A percentile compares a stretch with the other conserved stretches of the same genome.
phyloP scores from a whole-genome alignment of 192 early-diverging fungal species.

The Kappamyces sp. region DNA sequence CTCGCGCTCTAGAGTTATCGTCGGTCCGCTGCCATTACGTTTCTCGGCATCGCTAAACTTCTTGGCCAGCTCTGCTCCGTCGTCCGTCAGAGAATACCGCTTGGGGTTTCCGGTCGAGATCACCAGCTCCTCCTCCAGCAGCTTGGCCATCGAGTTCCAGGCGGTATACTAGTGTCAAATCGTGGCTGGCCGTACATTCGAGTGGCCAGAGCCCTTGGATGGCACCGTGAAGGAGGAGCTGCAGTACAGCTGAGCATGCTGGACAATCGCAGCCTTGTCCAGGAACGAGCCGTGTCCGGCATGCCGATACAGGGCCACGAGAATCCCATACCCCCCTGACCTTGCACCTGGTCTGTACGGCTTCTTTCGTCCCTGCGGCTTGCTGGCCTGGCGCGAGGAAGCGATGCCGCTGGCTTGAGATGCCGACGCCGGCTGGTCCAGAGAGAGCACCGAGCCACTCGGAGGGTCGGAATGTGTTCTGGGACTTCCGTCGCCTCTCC shows the following conservation, averaged over 20 bases:
- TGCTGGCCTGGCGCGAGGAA: too few relatives aligned
- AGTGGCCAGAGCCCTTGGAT: conserved; percentile 26
- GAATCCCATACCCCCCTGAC: conserved; percentile 74
- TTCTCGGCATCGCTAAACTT: conserved; percentile 28
- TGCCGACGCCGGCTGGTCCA: too few relatives aligned
- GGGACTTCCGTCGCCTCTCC: too few relatives aligned
- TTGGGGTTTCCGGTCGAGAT: conserved; percentile 54
- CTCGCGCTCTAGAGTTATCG: too few relatives aligned
- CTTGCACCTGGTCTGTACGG: conserved; percentile 71
- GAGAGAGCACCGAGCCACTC: too few relatives aligned
- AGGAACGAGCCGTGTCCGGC: conserved; percentile 38
- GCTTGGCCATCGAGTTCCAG: conserved; percentile 71
- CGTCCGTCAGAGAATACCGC: conserved; percentile 64
- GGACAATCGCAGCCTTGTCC: conserved; percentile 67
- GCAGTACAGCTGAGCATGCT: conserved; percentile 55
- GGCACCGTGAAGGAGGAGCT: conserved; percentile 62
- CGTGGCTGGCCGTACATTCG: too few relatives aligned
- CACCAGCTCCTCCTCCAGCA: conserved; percentile 61
- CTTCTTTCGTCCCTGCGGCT: too few relatives aligned
- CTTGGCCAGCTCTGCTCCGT: conserved; percentile 58
- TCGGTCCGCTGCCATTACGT: conserved; percentile 1
- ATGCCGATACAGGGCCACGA: conserved; percentile 56
- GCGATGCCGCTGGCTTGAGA: too few relatives aligned
- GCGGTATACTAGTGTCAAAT: conserved; percentile 48
- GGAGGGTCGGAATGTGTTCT: too few relatives aligned